Conservation (phyloP, 2,329 filamentous ascomycete species). For the Mycosphaerella arachidis region DNA sequence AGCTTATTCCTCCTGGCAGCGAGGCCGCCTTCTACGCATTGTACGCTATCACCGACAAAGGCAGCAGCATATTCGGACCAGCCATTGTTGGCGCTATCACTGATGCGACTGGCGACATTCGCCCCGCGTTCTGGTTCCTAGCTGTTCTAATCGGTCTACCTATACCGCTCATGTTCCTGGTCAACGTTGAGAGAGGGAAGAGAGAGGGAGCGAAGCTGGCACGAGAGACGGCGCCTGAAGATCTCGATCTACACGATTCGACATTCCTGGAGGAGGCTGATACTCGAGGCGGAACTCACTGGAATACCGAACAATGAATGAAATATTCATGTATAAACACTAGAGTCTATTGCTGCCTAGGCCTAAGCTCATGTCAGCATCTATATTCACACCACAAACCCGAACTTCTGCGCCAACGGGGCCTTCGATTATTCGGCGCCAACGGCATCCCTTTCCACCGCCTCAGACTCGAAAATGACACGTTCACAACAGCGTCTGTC, state of each 20-base stretch:
- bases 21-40: conserved; percentile 95
- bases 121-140: conserved; percentile 81
- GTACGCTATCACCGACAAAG: conserved; percentile 97
- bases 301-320: background rate
- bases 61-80: conserved; percentile 87
- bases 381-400: too few relatives aligned
- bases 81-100: conserved; percentile 92
- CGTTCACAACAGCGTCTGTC: too few relatives aligned
- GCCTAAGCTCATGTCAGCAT: too few relatives aligned
- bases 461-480: too few relatives aligned
- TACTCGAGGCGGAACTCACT: background rate
- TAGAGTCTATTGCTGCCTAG: too few relatives aligned
- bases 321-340: background rate
- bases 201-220: conserved; percentile 40
- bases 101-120: conserved; percentile 56
- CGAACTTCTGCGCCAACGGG: too few relatives aligned
- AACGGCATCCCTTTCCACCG: too few relatives aligned
- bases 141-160: conserved; percentile 79
- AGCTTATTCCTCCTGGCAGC: conserved; percentile 87
- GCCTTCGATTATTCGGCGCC: too few relatives aligned
- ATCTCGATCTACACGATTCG: conserved; percentile 1
- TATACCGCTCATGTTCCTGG: conserved; percentile 75
- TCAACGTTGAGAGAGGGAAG: conserved; percentile 66
- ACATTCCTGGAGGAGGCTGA: background rate
- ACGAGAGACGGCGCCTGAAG: conserved; percentile 26